Evolutionary conservation across 192 early-diverging fungal genomes (phyloP).

Genomic region (Podila epicladia): DNA sequence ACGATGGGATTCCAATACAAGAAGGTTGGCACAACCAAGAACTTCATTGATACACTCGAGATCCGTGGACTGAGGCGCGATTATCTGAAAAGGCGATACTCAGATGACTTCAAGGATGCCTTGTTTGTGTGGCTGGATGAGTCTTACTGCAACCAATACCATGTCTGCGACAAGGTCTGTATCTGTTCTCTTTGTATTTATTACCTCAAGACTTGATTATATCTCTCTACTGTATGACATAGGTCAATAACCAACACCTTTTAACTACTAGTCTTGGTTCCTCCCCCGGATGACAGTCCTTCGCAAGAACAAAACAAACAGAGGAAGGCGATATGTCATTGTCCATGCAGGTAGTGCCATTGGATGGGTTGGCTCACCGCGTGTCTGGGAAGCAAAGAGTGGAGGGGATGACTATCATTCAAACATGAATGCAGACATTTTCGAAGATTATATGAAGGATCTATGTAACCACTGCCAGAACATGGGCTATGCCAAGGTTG

Average conservation of each 20-base stretch:
- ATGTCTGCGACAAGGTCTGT: conserved; percentile 12
- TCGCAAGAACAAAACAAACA: neutral
- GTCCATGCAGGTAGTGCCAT: conserved; percentile 6
- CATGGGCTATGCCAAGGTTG: neutral
- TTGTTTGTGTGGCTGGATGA: conserved; percentile 25
- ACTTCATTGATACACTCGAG: conserved; percentile 15
- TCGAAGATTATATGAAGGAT: conserved; percentile 14
- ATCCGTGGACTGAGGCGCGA: conserved; percentile 1
- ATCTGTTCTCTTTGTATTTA: neutral
- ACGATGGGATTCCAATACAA: conserved; percentile 3
- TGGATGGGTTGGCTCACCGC: conserved; percentile 15
- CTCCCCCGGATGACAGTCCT: conserved; percentile 5
- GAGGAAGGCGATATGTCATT: conserved; percentile 10
- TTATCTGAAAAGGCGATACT: conserved; percentile 17
- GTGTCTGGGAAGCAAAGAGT: conserved; percentile 15
- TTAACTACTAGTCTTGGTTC: conserved; percentile 9
- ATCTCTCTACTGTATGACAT: no score
- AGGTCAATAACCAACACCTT: no score
- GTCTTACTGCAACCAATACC: conserved; percentile 17
- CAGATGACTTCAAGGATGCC: conserved; percentile 18
- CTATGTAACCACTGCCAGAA: neutral
- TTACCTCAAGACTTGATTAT: neutral
- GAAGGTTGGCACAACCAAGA: conserved; percentile 6
- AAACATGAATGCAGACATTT: conserved; percentile 14
- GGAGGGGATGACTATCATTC: neutral